Evolutionary conservation across 2,329 filamentous ascomycete species (phyloP), one percentile per base, ranked within the genome.

Genomic region (Colletotrichum tropicicola): DNA sequence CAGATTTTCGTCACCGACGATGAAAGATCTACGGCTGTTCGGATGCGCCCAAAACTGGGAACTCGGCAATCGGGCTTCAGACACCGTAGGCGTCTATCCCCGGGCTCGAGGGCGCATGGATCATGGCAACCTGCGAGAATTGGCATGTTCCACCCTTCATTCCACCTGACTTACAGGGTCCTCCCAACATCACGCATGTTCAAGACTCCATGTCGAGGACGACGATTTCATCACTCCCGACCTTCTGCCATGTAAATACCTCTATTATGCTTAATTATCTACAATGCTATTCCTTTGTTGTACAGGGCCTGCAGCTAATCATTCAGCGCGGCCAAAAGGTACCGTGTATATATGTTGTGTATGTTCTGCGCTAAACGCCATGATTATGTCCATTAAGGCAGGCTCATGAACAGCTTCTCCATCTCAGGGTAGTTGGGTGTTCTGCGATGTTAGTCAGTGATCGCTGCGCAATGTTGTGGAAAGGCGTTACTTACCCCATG

Each of bases 351-450:
- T 37, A 41, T 58, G 4, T 54, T 58, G 4, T 54, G 28, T 28
- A 64, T 60, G 60, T 60, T 54, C 15, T 35, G 47, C 47, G 12
- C 30, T 15, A 19, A 39, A 44, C 17, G 25, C 19, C 27, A n/a
- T 27, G 13, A 45, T 30, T 60, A 65, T 35, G 15, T 27, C 19
- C 17, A 17, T 67, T 13, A 68, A 41, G 66, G 66, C 32, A 68
- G 37, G 19, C 59, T 48, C 57, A 68, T 57, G 27, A 68, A 68
- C 4, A 68, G 48, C 39, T 60, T 59, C 57, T 68, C 65, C 65
- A 68, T 65, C 32, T 53, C 60, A 13, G 56, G 61, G 21, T 63
- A 68, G 19, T 68, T 68, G 35, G 67, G 67, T 39, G 67, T 68
- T 21, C 67, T 68, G 10, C 6, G 15, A 41, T 25, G 4, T 15